phyloP scores from a whole-genome alignment of 495 filamentous ascomycete species.

The Neurospora discreta region DNA sequence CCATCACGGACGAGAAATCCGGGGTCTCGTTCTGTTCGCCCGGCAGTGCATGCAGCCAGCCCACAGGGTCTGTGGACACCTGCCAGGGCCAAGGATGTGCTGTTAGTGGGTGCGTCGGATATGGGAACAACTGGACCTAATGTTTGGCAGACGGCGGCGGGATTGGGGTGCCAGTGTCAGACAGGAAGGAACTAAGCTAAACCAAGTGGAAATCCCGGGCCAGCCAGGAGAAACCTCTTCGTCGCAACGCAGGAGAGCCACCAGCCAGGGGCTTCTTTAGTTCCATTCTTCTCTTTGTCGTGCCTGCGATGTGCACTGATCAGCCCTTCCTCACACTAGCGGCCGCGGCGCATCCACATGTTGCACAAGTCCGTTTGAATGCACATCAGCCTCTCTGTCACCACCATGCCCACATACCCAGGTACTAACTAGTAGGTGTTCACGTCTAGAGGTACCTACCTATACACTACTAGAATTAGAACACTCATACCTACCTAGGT shows the following conservation, averaged over 20 bases:
- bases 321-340: not conserved
- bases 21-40: not conserved
- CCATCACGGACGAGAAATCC: not conserved
- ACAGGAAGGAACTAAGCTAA: not conserved
- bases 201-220: no score
- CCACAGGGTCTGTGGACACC: not conserved
- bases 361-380: not conserved
- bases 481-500: no score
- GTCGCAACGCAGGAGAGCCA: not conserved
- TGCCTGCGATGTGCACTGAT: not conserved
- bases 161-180: not conserved
- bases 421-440: no score
- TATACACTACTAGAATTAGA: no score
- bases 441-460: no score
- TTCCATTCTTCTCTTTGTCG: not conserved
- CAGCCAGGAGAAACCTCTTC: not conserved
- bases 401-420: not conserved
- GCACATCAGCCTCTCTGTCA: not conserved
- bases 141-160: not conserved
- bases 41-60: not conserved
- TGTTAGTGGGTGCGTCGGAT: not conserved
- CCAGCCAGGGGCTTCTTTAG: not conserved
- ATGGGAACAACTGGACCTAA: not conserved
- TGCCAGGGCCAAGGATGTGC: not conserved
- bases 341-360: not conserved